Evolutionary conservation across 2,329 filamentous ascomycete genomes (phyloP), one percentile per base, ranked within the genome.

Genomic region (Pleoardoris graminearum): DNA sequence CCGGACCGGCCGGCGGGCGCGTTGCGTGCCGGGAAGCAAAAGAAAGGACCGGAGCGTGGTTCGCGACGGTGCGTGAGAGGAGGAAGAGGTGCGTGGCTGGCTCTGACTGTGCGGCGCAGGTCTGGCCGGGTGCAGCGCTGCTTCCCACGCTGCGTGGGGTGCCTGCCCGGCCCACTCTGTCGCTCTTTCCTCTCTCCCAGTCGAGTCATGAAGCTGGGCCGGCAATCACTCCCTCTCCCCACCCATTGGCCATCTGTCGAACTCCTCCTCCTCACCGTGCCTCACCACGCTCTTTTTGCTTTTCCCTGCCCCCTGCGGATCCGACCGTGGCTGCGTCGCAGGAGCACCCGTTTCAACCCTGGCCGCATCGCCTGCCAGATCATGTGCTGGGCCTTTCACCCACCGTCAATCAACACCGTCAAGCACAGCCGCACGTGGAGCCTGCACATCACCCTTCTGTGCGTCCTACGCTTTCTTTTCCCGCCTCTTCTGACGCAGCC

Each of bases 331-430:
- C 44, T 35, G 44, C 44, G 23, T 30, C 33, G 44, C 33, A 36
- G 16, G n/a, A 33, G 33, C 44, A 38, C 46, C 43, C 37, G 46
- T 36, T 41, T 32, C 17, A 48, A 12, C 42, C 62, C 62, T 51
- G 58, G 60, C 60, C 57, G 60, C 60, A 66, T 63, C 54, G 63
- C 58, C 57, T 46, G 50, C 50, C 46, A 33, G 56, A 59, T 65
- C 63, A 64, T 63, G 62, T 67, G 63, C 54, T 47, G 42, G 32
- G 22, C 10, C 45, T 22, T 55, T 50, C 45, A 48, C 29, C 42
- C 36, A 45, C 51, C 10, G 10, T 10, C 6, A 27, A 49, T 35
- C 17, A 38, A 42, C 45, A 42, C 48, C 57, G 41, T 53, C 38
- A 55, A 55, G 14, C 23, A 33, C 19, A 29, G 38, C n/a, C 29